Evolutionary conservation across 2,329 filamentous ascomycete genomes (phyloP), one percentile per base, ranked within the genome.

Genomic region (Ophiocordyceps australis): DNA sequence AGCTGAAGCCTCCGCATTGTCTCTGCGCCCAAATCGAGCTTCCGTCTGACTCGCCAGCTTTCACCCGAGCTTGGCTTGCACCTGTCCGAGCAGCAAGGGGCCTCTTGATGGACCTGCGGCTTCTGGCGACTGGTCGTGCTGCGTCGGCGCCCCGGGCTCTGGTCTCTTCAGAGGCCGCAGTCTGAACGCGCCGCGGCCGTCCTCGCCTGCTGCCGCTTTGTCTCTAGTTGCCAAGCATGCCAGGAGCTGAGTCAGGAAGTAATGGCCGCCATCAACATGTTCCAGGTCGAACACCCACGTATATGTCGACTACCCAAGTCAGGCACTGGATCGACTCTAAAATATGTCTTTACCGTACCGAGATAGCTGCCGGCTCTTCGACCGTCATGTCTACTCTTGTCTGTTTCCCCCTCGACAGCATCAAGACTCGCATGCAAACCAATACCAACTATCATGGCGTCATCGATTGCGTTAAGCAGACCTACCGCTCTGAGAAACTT

Each of bases 341-440:
- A 57, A 59, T 76, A 41, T 83, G 81, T 55, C 65, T 64, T 37
- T 86, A 89, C 50, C 68, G 78, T 36, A 85, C 76, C 25, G 77
- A 86, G 52, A 71, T 89, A 36, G 71, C 79, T 32, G 80, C 81
- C 23, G 78, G 74, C 50, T 61, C 71, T 20, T 78, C 75, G 44
- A 85, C 76, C 49, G 62, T 85, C 36, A 60, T 86, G 29, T 82
- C 77, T 20, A 89, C 80, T 22, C 64, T 82, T 43, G 62, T 66
- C 36, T 76, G 80, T n/a, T 91, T 86, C 45, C 81, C 81, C 14
- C 67, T 91, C 38, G 81, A 91, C 49, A 86, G 81, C 40, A 75
- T 86, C 46, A 91, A 91, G 59, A 85, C 78, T 29, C 77, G 81
- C 42, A 81, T 89, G 71, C 81, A 91, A 57, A 79, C 77, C 36